Conservation (phyloP, 345 rosid species). For the Melaleuca quinquenervia region DNA sequence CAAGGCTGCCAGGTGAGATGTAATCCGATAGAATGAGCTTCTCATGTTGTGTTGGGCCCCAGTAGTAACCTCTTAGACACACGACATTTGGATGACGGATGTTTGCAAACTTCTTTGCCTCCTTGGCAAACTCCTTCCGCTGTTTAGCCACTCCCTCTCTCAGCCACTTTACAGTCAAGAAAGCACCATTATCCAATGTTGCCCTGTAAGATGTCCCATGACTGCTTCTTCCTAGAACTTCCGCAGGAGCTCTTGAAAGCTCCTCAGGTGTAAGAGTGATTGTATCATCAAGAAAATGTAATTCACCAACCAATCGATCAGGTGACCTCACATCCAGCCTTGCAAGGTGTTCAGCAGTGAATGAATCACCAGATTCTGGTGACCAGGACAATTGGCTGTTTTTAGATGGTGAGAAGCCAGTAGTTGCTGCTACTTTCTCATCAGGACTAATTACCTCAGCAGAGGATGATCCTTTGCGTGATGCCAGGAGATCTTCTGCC, state of each 20-base stretch:
- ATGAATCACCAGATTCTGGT: conserved; percentile 90
- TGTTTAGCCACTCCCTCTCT: conserved; percentile 98
- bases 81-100: conserved; percentile 97
- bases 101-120: conserved; percentile 89
- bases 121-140: conserved; percentile 93
- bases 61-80: conserved; percentile 88
- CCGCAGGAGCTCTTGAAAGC: conserved; percentile 94
- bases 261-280: conserved; percentile 86
- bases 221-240: conserved; percentile 95
- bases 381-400: conserved; percentile 79
- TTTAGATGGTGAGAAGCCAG: conserved; percentile 89
- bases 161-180: conserved; percentile 92
- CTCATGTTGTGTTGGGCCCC: conserved; percentile 99
- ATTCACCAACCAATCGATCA: conserved; percentile 79
- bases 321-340: conserved; percentile 91
- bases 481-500: conserved; percentile 70
- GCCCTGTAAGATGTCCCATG: conserved; percentile 97
- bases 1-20: conserved; percentile 91
- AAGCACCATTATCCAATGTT: conserved; percentile 74
- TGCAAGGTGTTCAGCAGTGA: conserved; percentile 61
- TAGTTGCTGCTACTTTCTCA: conserved; percentile 50
- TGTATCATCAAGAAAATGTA: conserved; percentile 87
- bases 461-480: conserved; percentile 77
- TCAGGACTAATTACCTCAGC: conserved; percentile 69
- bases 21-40: conserved; percentile 95